Conservation (phyloP, 2,329 filamentous ascomycete species). For the Fusarium sp. region DNA sequence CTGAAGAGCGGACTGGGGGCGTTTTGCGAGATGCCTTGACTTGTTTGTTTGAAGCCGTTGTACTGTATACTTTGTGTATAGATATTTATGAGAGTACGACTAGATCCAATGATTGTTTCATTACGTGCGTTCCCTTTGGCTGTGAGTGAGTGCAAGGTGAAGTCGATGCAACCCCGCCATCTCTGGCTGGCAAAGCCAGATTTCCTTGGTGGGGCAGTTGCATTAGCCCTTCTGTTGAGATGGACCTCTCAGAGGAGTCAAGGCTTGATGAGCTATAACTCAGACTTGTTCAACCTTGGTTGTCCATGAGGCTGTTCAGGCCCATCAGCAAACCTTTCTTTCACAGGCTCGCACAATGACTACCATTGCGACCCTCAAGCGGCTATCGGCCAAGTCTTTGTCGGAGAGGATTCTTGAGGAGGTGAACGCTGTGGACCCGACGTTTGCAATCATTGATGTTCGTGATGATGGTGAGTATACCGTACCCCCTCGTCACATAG, state of each 20-base stretch:
- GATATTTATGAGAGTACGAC: conserved; percentile 13
- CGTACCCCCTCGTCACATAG: neutral
- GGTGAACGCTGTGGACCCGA: conserved; percentile 51
- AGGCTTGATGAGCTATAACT: conserved; percentile 10
- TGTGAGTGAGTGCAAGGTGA: neutral
- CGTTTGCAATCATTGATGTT: conserved; percentile 85
- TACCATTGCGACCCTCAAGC: conserved; percentile 71
- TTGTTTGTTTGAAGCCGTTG: conserved; percentile 2
- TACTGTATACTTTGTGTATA: conserved; percentile 7
- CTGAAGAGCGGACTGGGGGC: conserved; percentile 27
- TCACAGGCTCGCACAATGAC: conserved; percentile 52
- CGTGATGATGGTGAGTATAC: conserved; percentile 75
- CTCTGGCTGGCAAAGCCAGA: neutral
- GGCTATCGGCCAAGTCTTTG: conserved; percentile 76
- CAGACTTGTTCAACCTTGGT: conserved; percentile 2
- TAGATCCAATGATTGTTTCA: neutral
- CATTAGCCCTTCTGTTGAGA: neutral
- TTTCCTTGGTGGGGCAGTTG: neutral
- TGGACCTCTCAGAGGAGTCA: neutral
- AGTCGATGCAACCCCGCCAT: neutral
- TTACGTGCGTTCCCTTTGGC: neutral
- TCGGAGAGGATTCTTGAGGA: conserved; percentile 70
- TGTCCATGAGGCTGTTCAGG: conserved; percentile 21
- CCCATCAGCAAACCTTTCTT: conserved; percentile 7
- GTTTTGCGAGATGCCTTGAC: conserved; percentile 18